Conservation (phyloP, 768 basidiomycete genomes). For the Lentinula sp. region DNA sequence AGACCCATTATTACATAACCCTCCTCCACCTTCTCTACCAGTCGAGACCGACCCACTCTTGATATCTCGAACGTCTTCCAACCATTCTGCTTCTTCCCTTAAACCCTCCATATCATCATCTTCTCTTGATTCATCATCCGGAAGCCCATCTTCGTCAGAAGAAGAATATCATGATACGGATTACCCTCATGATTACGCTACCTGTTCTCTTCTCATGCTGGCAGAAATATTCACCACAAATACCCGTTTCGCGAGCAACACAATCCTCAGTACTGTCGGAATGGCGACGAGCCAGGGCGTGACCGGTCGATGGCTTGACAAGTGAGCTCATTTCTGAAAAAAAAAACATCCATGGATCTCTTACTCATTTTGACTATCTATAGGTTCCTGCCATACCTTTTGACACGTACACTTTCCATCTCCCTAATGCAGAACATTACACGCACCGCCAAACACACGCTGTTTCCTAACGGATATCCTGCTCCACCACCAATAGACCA, state of each 20-base stretch:
- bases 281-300: slow-evolving; percentile 23
- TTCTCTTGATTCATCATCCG: slow-evolving; percentile 7
- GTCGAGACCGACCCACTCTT: not conserved
- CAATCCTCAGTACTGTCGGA: slow-evolving; percentile 37
- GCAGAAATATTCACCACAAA: slow-evolving; percentile 43
- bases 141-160: slow-evolving; percentile 1
- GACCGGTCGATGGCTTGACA: slow-evolving; percentile 41
- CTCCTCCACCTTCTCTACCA: slow-evolving; percentile 11
- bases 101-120: slow-evolving; percentile 20
- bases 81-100: slow-evolving; percentile 11
- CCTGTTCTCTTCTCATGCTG: slow-evolving; percentile 37
- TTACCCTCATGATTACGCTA: slow-evolving; percentile 27
- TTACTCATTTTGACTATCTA: not conserved
- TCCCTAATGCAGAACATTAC: slow-evolving; percentile 46
- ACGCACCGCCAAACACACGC: slow-evolving; percentile 53
- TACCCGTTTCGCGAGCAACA: slow-evolving; percentile 41
- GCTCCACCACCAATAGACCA: slow-evolving; percentile 70
- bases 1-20: not conserved
- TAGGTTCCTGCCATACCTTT: slow-evolving; percentile 65
- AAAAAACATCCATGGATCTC: not conserved
- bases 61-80: not conserved
- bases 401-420: slow-evolving; percentile 49
- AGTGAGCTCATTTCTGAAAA: slow-evolving; percentile 26
- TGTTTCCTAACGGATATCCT: slow-evolving; percentile 91
- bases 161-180: not conserved